Evolutionary conservation across 331 rosid genomes (phyloP).

Genomic region (Malus hybrid): DNA sequence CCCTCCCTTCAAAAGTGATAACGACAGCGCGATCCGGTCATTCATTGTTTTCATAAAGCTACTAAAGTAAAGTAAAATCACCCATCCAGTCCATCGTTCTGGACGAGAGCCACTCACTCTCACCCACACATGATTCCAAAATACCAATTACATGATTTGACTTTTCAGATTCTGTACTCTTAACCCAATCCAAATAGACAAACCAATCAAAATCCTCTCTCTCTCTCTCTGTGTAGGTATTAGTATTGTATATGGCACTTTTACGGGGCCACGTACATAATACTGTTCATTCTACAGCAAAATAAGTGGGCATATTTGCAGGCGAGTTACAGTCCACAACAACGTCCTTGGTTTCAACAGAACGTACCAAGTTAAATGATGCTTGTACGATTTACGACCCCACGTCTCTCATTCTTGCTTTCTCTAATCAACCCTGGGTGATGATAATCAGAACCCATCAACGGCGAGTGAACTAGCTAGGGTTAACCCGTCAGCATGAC

Average conservation of each 20-base stretch:
- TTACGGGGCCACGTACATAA: background rate
- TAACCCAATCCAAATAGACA: slow-evolving; percentile 28
- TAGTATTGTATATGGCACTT: background rate
- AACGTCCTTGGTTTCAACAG: background rate
- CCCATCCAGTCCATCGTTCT: background rate
- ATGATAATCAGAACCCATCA: background rate
- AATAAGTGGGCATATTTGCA: background rate
- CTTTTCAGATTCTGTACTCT: slow-evolving; percentile 71
- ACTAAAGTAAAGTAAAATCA: background rate
- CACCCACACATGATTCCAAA: slow-evolving; percentile 35
- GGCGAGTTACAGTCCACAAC: background rate
- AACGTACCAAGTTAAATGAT: background rate
- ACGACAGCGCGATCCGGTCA: background rate
- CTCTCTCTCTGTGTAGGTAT: background rate
- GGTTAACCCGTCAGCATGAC: background rate
- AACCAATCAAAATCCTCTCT: background rate
- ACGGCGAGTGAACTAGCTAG: background rate
- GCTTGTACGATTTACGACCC: too few species aligned
- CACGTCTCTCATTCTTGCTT: too few species aligned
- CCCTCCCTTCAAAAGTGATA: background rate
- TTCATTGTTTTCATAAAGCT: background rate
- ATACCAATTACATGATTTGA: slow-evolving; percentile 51
- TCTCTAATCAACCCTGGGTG: background rate
- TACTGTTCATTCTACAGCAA: background rate
- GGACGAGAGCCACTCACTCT: slow-evolving; percentile 21